Percentiles rank a stretch among this genome's conserved stretches.
Evolutionary conservation across 1,139 yeast genomes (phyloP).

Genomic region (Geotrichum fermentans): DNA sequence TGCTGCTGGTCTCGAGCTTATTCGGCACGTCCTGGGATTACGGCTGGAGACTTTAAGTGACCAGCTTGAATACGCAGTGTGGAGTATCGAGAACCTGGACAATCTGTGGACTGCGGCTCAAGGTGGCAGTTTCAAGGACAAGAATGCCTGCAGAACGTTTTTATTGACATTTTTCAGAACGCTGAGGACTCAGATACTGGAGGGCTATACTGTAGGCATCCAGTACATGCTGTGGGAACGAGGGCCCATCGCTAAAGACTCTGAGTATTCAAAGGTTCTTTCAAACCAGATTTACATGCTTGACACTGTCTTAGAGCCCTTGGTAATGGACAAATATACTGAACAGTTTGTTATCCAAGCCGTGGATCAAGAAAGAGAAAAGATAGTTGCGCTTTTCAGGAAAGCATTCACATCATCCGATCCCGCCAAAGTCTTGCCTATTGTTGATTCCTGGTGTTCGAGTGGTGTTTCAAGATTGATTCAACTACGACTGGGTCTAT

Average conservation of each 20-base stretch:
- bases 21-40: not conserved
- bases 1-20: not conserved
- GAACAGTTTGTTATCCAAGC: not conserved
- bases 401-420: conserved; percentile 2
- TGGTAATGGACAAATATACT: not conserved
- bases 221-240: conserved; percentile 13
- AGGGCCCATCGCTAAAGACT: conserved; percentile 14
- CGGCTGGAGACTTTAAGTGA: not conserved
- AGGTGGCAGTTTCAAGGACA: not conserved
- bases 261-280: conserved; percentile 17
- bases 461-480: not conserved
- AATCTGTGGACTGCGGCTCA: not conserved
- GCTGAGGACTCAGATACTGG: not conserved
- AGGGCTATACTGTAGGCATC: not conserved
- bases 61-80: not conserved
- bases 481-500: not conserved
- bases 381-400: conserved; percentile 3
- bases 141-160: not conserved
- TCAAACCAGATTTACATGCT: conserved; percentile 14
- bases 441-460: conserved; percentile 7
- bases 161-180: not conserved
- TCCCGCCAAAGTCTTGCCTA: not conserved
- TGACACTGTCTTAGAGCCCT: conserved; percentile 7
- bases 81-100: not conserved
- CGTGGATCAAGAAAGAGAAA: conserved; percentile 3